A percentile compares a stretch with the other conserved stretches of the same genome.
phyloP scores from a whole-genome alignment of 495 filamentous ascomycete species.

The Wilcoxina mikolae region DNA sequence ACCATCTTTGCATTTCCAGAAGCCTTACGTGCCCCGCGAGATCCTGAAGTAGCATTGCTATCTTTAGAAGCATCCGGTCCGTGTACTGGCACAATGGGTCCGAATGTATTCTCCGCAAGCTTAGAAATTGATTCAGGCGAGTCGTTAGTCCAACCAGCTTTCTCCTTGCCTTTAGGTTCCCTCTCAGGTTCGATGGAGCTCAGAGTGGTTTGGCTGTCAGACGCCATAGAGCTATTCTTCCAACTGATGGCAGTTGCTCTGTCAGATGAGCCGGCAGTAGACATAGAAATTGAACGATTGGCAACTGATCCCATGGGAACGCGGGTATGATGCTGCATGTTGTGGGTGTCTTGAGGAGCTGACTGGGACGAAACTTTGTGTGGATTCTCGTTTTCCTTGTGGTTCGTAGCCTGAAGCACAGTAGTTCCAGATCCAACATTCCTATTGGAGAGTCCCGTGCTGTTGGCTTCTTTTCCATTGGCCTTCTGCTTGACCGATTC shows the following conservation, averaged over 20 bases:
- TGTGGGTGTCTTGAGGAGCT: neutral
- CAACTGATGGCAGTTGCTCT: neutral
- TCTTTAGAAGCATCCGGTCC: conserved; percentile 6
- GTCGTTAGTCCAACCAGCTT: conserved; percentile 18
- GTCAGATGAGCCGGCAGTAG: neutral
- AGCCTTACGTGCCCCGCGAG: neutral
- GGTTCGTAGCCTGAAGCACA: neutral
- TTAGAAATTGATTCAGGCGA: conserved; percentile 12
- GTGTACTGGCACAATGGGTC: neutral
- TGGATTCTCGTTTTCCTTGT: conserved; percentile 2
- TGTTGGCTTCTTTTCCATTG: neutral
- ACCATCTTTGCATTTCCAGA: conserved; percentile 10
- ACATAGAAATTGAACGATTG: conserved; percentile 2
- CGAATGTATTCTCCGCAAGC: conserved; percentile 11
- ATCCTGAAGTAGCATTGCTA: conserved; percentile 5
- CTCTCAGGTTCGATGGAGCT: neutral
- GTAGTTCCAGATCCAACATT: neutral
- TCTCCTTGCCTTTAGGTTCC: conserved; percentile 10
- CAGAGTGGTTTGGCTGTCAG: conserved; percentile 1
- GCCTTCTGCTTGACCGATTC: neutral
- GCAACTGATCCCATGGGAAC: neutral
- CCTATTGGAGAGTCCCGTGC: neutral
- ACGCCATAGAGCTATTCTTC: neutral
- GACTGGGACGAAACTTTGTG: neutral
- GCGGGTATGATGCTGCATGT: neutral